phyloP scores from a whole-genome alignment of 495 filamentous ascomycete genomes.

The Lasiosphaeria miniovina region DNA sequence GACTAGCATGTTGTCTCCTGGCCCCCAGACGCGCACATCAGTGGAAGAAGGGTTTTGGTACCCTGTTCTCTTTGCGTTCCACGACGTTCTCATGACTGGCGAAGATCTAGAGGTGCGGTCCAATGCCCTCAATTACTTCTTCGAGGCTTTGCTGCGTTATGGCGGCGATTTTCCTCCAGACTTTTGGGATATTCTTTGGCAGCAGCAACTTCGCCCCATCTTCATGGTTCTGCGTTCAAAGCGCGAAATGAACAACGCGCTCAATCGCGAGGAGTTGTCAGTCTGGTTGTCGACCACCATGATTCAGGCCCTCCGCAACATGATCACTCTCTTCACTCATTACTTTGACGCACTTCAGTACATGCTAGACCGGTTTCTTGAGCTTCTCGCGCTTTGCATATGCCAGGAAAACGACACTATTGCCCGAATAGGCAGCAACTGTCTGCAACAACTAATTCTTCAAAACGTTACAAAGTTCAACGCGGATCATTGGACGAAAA shows the following conservation, averaged over 20 bases:
- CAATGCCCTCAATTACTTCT: constrained; percentile 91
- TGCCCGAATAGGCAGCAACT: constrained; percentile 95
- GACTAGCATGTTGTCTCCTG: constrained; percentile 31
- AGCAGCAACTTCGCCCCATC: constrained; percentile 93
- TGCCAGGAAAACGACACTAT: constrained; percentile 99
- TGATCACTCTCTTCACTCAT: constrained; percentile 97
- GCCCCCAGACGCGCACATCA: constrained; percentile 57
- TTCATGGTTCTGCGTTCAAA: constrained; percentile 96
- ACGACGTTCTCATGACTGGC: constrained; percentile 98
- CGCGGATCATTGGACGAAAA: constrained; percentile 83
- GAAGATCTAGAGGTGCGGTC: constrained; percentile 97
- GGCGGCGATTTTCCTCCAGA: constrained; percentile 88
- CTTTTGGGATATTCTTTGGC: constrained; percentile 98
- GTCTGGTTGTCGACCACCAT: constrained; percentile 99
- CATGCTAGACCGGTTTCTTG: constrained; percentile 93
- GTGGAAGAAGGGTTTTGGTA: constrained; percentile 99
- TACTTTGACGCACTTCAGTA: constrained; percentile 94
- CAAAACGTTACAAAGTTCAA: constrained; percentile 92
- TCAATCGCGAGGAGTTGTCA: constrained; percentile 91
- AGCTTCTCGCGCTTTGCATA: constrained; percentile 90
- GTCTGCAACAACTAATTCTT: constrained; percentile 89
- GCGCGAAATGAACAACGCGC: constrained; percentile 89
- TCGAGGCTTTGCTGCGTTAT: constrained; percentile 84
- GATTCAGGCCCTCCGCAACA: constrained; percentile 96
- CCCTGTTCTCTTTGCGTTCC: constrained; percentile 94